These are phyloP conservation scores for Rhizoclosmatium sp. DNA, from an alignment of 192 early-diverging fungal genomes.

Conservation along the genomic window DNA sequence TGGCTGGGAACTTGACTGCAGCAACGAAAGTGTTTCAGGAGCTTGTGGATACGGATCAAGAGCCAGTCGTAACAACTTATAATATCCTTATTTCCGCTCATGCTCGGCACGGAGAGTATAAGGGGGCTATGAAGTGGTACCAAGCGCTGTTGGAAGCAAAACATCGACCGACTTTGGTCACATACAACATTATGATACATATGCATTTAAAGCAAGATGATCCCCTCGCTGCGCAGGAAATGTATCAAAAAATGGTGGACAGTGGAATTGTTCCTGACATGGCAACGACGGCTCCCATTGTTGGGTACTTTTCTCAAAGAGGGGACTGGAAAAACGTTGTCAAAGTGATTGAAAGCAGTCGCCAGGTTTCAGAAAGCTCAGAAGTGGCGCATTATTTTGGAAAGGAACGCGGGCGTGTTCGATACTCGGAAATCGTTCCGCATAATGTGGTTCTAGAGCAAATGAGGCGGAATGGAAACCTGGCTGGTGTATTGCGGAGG, in stretches of 20 bases:
- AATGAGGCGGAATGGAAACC: constrained; percentile 25
- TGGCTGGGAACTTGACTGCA: constrained; percentile 13
- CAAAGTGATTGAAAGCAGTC: constrained; percentile 10
- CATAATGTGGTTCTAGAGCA: constrained; percentile 31
- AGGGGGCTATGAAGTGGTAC: constrained; percentile 27
- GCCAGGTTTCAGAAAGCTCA: background rate
- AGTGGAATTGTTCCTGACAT: constrained; percentile 28
- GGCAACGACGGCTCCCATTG: constrained; percentile 16
- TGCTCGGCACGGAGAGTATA: constrained; percentile 18
- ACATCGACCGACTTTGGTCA: constrained; percentile 32
- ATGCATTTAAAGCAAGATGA: constrained; percentile 33
- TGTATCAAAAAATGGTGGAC: constrained; percentile 33
- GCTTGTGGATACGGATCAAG: background rate
- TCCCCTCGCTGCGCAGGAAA: constrained; percentile 28
- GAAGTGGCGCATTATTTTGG: constrained; percentile 13
- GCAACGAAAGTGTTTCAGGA: background rate
- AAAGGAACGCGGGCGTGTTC: constrained; percentile 24
- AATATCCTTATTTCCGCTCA: constrained; percentile 25
- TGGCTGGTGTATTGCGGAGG: constrained; percentile 17
- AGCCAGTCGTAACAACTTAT: constrained; percentile 19
- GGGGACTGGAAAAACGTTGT: constrained; percentile 24
- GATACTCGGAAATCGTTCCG: background rate
- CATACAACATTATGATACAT: constrained; percentile 45
- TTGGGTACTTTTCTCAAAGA: constrained; percentile 12
- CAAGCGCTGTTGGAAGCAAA: background rate